Evolutionary conservation across 345 rosid species (phyloP), one percentile per base, ranked within the genome.

Genomic region (Balakata baccata): DNA sequence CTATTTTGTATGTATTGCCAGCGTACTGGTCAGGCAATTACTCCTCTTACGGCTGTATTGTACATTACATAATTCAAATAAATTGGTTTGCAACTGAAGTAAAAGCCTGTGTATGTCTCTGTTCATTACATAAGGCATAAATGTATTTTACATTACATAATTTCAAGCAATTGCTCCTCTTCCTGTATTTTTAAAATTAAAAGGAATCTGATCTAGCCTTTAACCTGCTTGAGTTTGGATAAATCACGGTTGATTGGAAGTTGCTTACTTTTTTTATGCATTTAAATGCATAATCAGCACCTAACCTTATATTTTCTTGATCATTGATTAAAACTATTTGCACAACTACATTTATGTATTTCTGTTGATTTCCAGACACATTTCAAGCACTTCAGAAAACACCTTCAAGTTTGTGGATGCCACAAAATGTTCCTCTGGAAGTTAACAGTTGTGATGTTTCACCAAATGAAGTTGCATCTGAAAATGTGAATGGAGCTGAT

Each of bases 341-440:
- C 20, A 67, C 20, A 61, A 64, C 25, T 45, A 41, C 81, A 50
- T 77, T 66, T 41, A 59, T 74, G 41, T 81, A 41, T 80, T 56
- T 75, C 25, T 79, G 46, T 70, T 84, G 72, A 20, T 71, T 72
- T 75, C 39, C 81, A 92, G 99, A 88, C 60, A 75, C 86, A 62
- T 89, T 84, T 77, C 84, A 92, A 83, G 93, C 87, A 70, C 87
- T 70, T 77, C 77, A 81, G 79, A 79, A 64, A 46, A 77, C 74
- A 70, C 83, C 90, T 79, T 74, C 91, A 78, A 70, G 76, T 76
- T 80, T 74, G 74, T 78, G 71, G 81, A 74, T 68, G 54, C 78
- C 70, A 18, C 79, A 74, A 45, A 69, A 73, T 60, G 41, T 68
- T 46, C 64, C 79, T 65, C 43, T 69, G 78, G 86, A 80, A 78